Percentiles rank a stretch among this genome's conserved stretches.
Evolutionary conservation across 2,329 filamentous ascomycete genomes (phyloP).

Genomic region (Neopestalotiopsis rosae): DNA sequence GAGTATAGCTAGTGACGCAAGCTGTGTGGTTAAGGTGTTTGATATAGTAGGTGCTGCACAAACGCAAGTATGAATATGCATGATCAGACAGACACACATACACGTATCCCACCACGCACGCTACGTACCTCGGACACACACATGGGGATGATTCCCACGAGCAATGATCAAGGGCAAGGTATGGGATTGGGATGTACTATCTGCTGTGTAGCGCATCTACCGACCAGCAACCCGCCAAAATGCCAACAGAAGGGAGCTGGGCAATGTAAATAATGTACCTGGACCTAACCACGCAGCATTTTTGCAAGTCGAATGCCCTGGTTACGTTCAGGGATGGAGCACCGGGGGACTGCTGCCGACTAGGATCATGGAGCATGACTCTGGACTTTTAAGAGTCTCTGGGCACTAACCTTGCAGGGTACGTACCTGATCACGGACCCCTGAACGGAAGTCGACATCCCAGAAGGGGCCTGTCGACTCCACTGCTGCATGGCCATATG

Average conservation of each 20-base stretch:
- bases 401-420: not conserved
- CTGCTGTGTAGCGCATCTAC: not conserved
- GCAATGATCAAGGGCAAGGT: not conserved
- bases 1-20: not conserved
- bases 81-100: not conserved
- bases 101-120: not conserved
- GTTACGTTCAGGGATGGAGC: not conserved
- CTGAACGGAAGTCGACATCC: not conserved
- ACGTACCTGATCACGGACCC: not conserved
- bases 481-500: slow-evolving; percentile 1
- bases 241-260: not conserved
- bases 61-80: not conserved
- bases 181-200: no score
- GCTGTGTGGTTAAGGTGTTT: not conserved
- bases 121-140: not conserved
- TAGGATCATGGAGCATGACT: not conserved
- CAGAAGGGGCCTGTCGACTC: slow-evolving; percentile 1
- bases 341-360: not conserved
- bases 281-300: not conserved
- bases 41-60: not conserved
- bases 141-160: not conserved
- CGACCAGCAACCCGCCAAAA: not conserved
- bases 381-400: not conserved
- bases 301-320: not conserved
- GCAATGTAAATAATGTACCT: not conserved